phyloP scores from a whole-genome alignment of 176 grass and related monocot species.

The Aegilops sharonensis region DNA sequence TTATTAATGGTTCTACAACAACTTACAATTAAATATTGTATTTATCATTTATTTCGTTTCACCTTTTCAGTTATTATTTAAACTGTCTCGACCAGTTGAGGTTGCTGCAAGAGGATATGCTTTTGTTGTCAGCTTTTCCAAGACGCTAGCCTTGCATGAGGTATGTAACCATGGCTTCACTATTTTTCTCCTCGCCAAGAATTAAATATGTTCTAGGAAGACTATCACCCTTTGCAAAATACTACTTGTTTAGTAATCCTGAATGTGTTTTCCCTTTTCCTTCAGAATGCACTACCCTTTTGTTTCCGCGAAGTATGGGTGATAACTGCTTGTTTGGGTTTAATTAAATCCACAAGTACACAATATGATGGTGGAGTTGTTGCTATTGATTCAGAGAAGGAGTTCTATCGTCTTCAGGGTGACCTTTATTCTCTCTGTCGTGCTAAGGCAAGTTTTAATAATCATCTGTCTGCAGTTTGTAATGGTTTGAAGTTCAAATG shows the following conservation, averaged over 20 bases:
- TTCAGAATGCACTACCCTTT: slow-evolving; percentile 86
- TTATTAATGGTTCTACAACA: neutral
- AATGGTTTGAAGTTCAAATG: neutral
- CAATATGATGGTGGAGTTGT: slow-evolving; percentile 62
- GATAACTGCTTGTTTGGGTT: slow-evolving; percentile 82
- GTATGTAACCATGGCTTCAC: slow-evolving; percentile 47
- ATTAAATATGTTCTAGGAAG: slow-evolving; percentile 28
- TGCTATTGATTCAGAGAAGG: slow-evolving; percentile 81
- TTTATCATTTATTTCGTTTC: slow-evolving; percentile 31
- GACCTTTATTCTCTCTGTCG: slow-evolving; percentile 92
- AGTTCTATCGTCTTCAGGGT: slow-evolving; percentile 90
- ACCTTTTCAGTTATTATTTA: slow-evolving; percentile 84
- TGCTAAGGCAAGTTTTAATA: slow-evolving; percentile 64
- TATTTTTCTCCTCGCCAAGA: slow-evolving; percentile 19
- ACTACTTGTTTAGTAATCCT: slow-evolving; percentile 3
- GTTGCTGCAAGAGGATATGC: slow-evolving; percentile 88
- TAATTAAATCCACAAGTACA: slow-evolving; percentile 70
- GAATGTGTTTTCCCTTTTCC: slow-evolving; percentile 33
- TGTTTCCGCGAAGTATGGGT: slow-evolving; percentile 98
- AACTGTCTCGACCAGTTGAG: slow-evolving; percentile 75
- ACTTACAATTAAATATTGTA: neutral
- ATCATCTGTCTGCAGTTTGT: slow-evolving; percentile 12
- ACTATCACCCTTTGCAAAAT: slow-evolving; percentile 22
- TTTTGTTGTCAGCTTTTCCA: slow-evolving; percentile 90
- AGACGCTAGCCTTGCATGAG: slow-evolving; percentile 82